These are phyloP conservation scores for Coemansia furcata DNA, from an alignment of 192 early-diverging fungal species.

Conservation along the genomic window DNA sequence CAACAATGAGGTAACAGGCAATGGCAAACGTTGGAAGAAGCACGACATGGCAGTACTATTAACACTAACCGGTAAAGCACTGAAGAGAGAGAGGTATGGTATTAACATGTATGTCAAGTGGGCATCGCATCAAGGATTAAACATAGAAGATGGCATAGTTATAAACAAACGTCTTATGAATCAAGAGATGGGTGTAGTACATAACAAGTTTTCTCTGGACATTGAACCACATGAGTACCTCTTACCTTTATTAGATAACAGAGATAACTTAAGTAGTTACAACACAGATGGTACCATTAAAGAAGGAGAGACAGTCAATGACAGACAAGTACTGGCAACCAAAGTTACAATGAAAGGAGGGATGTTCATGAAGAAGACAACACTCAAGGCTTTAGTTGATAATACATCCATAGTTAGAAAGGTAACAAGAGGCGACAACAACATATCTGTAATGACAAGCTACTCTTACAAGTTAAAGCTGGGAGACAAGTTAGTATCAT, in stretches of 20 bases:
- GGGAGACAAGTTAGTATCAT: not conserved
- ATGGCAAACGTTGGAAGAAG: not conserved
- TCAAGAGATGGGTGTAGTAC: not conserved
- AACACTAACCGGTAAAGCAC: not conserved
- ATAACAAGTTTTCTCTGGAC: not conserved
- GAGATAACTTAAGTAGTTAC: not conserved
- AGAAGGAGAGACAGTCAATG: not conserved
- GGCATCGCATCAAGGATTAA: not conserved
- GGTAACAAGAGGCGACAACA: not conserved
- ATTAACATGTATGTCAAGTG: not conserved
- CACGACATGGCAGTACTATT: not conserved
- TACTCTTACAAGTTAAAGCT: not conserved
- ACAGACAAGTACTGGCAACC: not conserved
- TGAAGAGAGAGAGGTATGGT: not conserved
- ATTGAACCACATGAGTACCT: not conserved
- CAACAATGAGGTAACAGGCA: not conserved
- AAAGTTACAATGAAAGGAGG: not conserved
- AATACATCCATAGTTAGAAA: not conserved
- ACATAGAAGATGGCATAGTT: conserved; percentile 7
- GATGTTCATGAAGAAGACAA: not conserved
- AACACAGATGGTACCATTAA: not conserved
- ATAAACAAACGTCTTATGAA: not conserved
- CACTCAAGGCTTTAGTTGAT: not conserved
- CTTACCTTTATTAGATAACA: not conserved
- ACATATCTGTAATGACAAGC: not conserved